Conservation (phyloP, 371 early-diverging fungal species). For the Mortierella polycephala region DNA sequence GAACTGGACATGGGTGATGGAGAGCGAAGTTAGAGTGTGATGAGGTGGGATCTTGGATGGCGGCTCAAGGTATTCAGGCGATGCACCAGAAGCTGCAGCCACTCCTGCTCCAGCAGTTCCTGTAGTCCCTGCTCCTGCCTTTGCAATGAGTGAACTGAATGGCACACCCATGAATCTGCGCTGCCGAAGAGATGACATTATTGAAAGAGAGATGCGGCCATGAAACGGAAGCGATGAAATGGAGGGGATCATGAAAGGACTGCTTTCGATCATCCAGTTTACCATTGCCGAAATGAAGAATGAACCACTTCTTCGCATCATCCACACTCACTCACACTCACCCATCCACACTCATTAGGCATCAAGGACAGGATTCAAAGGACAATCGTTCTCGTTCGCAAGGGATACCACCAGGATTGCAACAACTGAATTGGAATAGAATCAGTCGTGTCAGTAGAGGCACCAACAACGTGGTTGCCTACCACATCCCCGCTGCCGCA, state of each 20-base stretch:
- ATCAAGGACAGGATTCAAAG: too few relatives aligned
- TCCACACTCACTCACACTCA: too few relatives aligned
- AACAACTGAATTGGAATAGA: too few relatives aligned
- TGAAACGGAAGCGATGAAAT: neutral
- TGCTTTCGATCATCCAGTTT: neutral
- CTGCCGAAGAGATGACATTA: conserved; percentile 13
- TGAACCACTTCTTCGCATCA: too few relatives aligned
- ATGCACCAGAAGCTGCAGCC: too few relatives aligned
- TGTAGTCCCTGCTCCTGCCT: neutral
- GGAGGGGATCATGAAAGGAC: neutral
- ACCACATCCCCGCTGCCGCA: neutral
- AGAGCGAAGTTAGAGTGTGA: conserved; percentile 65
- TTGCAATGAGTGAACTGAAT: neutral
- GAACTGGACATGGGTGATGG: conserved; percentile 82
- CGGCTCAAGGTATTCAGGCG: too few relatives aligned
- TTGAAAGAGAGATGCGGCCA: conserved; percentile 1
- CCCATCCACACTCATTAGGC: too few relatives aligned
- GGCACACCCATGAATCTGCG: conserved; percentile 11
- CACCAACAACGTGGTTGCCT: too few relatives aligned
- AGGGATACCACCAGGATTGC: too few relatives aligned
- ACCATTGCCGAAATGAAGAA: too few relatives aligned
- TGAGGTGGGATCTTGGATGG: conserved; percentile 38
- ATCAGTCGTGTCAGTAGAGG: too few relatives aligned
- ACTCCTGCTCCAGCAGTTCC: neutral
- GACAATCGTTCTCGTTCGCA: too few relatives aligned